Conservation (phyloP, 257 asterid genomes). For the Solanum megistacrolobum region DNA sequence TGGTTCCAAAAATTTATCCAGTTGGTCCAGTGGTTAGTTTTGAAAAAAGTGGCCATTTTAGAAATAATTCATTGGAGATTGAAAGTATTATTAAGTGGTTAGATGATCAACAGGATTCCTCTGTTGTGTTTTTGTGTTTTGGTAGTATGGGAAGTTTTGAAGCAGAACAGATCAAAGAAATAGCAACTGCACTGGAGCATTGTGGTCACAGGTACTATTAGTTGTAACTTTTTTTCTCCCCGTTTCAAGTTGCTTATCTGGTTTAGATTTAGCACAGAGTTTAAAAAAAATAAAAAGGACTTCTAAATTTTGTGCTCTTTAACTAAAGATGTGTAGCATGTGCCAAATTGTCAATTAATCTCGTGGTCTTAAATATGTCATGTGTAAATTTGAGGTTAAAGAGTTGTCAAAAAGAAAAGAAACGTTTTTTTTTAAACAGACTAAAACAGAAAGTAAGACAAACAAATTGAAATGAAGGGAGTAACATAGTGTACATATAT, state of each 20-base stretch:
- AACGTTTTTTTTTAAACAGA: too few relatives aligned
- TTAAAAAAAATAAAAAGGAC: too few relatives aligned
- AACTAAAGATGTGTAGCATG: not conserved
- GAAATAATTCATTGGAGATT: not conserved
- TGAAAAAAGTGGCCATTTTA: not conserved
- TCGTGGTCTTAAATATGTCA: too few relatives aligned
- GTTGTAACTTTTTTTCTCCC: not conserved
- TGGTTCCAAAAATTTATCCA: conserved; percentile 26
- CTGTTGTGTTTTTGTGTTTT: conserved; percentile 18
- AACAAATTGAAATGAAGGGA: too few relatives aligned
- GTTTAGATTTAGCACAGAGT: too few relatives aligned
- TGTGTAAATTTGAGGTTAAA: too few relatives aligned
- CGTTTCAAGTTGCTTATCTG: not conserved
- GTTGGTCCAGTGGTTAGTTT: conserved; percentile 34
- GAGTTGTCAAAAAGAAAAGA: too few relatives aligned
- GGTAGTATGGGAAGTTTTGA: conserved; percentile 19
- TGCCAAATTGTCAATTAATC: not conserved
- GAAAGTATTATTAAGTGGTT: conserved; percentile 5
- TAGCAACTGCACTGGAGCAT: conserved; percentile 8
- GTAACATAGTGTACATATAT: not conserved
- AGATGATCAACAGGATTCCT: conserved; percentile 2
- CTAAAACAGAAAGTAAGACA: too few relatives aligned
- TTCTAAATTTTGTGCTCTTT: too few relatives aligned
- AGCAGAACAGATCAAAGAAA: conserved; percentile 7
- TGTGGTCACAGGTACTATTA: not conserved